Base-by-base conservation (phyloP, 305 asterid genomes). In the Solanum aculeatissimum region DNA sequence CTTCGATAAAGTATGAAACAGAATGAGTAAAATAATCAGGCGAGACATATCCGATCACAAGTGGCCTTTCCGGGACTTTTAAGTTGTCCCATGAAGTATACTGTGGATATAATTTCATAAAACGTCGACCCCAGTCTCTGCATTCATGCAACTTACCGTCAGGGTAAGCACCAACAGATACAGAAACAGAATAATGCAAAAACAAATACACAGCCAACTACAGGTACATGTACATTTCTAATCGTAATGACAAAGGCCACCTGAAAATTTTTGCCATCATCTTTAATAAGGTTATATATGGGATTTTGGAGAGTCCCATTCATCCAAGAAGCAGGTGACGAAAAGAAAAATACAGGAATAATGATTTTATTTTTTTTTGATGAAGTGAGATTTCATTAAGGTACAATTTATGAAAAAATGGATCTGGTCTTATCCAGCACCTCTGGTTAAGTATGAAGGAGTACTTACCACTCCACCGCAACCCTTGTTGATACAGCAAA, bases 21-120 rank as follows among this genome's bases (percentile, higher is more conserved):
- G 99, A 97, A 86, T 97, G 99, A 86, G 99, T 97, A 88, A 97
- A 97, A 89, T 94, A 97, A 94, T 97, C 99, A 42, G 99, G 99
- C 88, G 99, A 97, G 83, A 97, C 99, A 81, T 97, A 97, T 94
- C 98, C 99, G 81, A 97, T 92, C 63, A 93, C 90, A 85, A 97
- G 94, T 82, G 95, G 93, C 88, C 96, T 93, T 79, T 92, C 98
- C 75, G 98, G 98, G 88, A 92, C 97, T 91, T 93, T 95, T 85
- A 87, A 80, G 91, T 95, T 95, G 89, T 97, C 98, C 99, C 99
- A 97, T 72, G 98, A 93, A 83, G 92, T 88, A 87, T 90, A 92
- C 87, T 91, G 99, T 54, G 93, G 92, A 92, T 91, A 95, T 84
- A 94, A 86, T 90, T 93, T 91, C 97, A 95, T 93, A 89, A 97